phyloP scores from a whole-genome alignment of 331 rosid genomes.

The Malus hybrid region DNA sequence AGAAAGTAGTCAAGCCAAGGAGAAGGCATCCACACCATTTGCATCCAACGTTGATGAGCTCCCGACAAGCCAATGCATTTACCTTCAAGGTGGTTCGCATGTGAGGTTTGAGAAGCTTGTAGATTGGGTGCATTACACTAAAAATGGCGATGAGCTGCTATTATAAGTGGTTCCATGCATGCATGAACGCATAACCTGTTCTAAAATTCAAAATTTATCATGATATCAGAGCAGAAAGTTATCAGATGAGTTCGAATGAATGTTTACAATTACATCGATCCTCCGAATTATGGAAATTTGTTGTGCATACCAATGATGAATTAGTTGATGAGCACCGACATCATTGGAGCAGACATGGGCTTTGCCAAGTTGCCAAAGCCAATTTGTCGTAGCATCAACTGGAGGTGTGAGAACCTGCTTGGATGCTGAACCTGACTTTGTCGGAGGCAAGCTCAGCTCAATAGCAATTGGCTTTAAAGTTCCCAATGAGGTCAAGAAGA shows the following conservation, averaged over 20 bases:
- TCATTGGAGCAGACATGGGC: constrained; percentile 53
- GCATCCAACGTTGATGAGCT: constrained; percentile 35
- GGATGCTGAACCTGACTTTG: constrained; percentile 23
- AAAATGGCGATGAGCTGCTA: constrained; percentile 40
- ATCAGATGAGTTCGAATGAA: too few relatives aligned
- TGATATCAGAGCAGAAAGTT: too few relatives aligned
- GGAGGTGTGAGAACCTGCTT: constrained; percentile 31
- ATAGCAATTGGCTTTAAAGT: constrained; percentile 39
- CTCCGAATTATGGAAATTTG: too few relatives aligned
- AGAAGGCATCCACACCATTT: neutral
- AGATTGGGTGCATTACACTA: constrained; percentile 49
- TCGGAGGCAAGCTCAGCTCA: constrained; percentile 42
- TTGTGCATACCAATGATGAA: too few relatives aligned
- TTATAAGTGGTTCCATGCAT: constrained; percentile 28
- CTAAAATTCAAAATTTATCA: too few relatives aligned
- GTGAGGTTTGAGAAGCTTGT: constrained; percentile 40
- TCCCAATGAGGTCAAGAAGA: constrained; percentile 31
- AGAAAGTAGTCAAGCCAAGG: too few relatives aligned
- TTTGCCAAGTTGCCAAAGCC: constrained; percentile 56
- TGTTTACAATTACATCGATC: too few relatives aligned
- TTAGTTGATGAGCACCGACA: constrained; percentile 29
- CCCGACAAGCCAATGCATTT: constrained; percentile 40
- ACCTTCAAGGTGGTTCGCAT: constrained; percentile 40
- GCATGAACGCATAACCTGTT: constrained; percentile 39
- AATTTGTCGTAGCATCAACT: constrained; percentile 23